These are phyloP conservation scores for Eremomyces bilateralis DNA, from an alignment of 495 filamentous ascomycete species.

Conservation along the genomic window DNA sequence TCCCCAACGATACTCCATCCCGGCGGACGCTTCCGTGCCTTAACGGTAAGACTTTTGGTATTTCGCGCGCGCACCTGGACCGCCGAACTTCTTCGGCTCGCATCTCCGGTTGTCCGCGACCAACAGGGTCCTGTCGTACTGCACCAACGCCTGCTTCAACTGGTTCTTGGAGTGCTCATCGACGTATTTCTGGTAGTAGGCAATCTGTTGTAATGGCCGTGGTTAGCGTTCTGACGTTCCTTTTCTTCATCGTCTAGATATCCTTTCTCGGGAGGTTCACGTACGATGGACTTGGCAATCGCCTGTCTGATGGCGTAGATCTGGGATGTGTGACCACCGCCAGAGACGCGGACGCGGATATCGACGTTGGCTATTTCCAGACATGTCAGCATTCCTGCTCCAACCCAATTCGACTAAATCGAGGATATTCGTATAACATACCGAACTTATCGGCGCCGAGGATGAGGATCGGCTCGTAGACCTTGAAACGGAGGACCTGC, in stretches of 20 bases:
- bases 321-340: constrained; percentile 96
- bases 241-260: constrained; percentile 2
- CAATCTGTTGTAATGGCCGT: constrained; percentile 25
- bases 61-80: constrained; percentile 80
- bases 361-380: constrained; percentile 46
- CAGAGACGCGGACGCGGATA: constrained; percentile 88
- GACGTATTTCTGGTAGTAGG: constrained; percentile 99
- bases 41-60: constrained; percentile 85
- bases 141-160: constrained; percentile 80
- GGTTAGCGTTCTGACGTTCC: background rate
- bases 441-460: constrained; percentile 90
- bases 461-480: constrained; percentile 95
- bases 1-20: too few relatives aligned
- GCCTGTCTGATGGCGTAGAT: constrained; percentile 98
- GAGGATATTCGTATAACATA: too few relatives aligned
- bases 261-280: constrained; percentile 2
- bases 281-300: constrained; percentile 79
- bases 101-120: constrained; percentile 87
- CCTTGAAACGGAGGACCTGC: constrained; percentile 95
- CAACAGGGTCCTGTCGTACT: constrained; percentile 90
- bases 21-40: constrained; percentile 16
- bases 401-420: background rate
- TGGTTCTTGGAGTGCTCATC: constrained; percentile 99
- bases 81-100: constrained; percentile 34
- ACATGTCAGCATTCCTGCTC: background rate